Conservation (phyloP, 306 rosid genomes). For the Cyamopsis tetragonoloba region DNA sequence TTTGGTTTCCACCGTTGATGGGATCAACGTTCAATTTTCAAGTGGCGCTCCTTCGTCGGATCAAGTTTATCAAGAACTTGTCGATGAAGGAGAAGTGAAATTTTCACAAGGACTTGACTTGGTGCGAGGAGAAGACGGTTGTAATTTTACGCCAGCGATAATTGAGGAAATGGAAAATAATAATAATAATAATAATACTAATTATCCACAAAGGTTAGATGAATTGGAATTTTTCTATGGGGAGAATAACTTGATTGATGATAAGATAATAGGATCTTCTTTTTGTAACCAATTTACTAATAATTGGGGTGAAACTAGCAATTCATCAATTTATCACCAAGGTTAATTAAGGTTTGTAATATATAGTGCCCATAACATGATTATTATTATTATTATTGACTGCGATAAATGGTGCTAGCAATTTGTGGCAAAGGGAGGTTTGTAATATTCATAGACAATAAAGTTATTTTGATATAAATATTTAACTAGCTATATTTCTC, state of each 20-base stretch:
- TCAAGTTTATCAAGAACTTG: conserved; percentile 25
- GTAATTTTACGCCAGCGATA: conserved; percentile 14
- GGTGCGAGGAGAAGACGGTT: conserved; percentile 47
- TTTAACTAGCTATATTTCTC: neutral
- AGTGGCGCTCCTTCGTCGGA: conserved; percentile 23
- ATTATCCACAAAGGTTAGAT: conserved; percentile 34
- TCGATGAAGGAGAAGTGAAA: conserved; percentile 20
- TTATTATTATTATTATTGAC: conserved; percentile 20
- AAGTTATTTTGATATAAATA: conserved; percentile 1
- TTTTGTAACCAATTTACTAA: neutral
- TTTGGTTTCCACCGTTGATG: conserved; percentile 39
- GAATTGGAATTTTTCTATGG: conserved; percentile 57
- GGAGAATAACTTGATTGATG: conserved; percentile 27
- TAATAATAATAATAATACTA: too few species aligned
- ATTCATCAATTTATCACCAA: conserved; percentile 36
- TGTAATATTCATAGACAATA: conserved; percentile 18
- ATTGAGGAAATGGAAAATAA: conserved; percentile 46
- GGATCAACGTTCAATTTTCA: conserved; percentile 31
- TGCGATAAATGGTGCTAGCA: conserved; percentile 17
- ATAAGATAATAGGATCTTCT: conserved; percentile 29
- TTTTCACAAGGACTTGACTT: conserved; percentile 28
- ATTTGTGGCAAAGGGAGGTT: conserved; percentile 5
- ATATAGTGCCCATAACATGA: too few species aligned
- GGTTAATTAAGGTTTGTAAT: conserved; percentile 5
- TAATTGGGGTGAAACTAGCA: conserved; percentile 47